Evolutionary conservation across 768 basidiomycete species (phyloP).

Genomic region (Coprinopsis strossmayeri): DNA sequence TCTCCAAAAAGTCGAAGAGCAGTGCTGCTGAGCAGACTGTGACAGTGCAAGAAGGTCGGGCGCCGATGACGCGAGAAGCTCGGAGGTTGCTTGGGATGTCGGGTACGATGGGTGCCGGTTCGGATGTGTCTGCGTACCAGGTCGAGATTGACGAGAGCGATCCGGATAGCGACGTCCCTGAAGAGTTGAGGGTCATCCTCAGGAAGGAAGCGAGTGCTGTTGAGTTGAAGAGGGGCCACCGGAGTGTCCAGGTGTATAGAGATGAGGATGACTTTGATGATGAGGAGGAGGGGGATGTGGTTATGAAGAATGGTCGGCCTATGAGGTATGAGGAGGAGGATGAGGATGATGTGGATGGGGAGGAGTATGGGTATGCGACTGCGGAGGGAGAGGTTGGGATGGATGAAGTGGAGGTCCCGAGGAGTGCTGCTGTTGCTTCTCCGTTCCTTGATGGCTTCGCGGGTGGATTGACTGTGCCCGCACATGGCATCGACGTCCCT

Average conservation of each 20-base stretch:
- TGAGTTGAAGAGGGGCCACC: conserved; percentile 25
- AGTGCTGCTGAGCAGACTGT: too few relatives aligned
- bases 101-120: conserved; percentile 67
- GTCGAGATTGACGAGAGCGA: conserved; percentile 49
- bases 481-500: neutral
- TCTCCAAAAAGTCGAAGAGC: too few relatives aligned
- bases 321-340: neutral
- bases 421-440: neutral
- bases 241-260: conserved; percentile 21
- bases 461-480: neutral
- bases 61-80: conserved; percentile 28
- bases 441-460: neutral
- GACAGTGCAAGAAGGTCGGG: neutral
- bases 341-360: conserved; percentile 2
- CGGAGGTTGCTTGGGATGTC: conserved; percentile 54
- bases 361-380: neutral
- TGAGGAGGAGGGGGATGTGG: neutral
- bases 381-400: neutral
- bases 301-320: conserved; percentile 1
- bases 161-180: conserved; percentile 76
- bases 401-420: neutral
- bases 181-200: conserved; percentile 64
- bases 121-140: conserved; percentile 37
- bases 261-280: conserved; percentile 4
- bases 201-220: conserved; percentile 18